These are phyloP conservation scores for Ocimum tenuiflorum DNA, from an alignment of 257 asterid genomes.

Conservation along the genomic window DNA sequence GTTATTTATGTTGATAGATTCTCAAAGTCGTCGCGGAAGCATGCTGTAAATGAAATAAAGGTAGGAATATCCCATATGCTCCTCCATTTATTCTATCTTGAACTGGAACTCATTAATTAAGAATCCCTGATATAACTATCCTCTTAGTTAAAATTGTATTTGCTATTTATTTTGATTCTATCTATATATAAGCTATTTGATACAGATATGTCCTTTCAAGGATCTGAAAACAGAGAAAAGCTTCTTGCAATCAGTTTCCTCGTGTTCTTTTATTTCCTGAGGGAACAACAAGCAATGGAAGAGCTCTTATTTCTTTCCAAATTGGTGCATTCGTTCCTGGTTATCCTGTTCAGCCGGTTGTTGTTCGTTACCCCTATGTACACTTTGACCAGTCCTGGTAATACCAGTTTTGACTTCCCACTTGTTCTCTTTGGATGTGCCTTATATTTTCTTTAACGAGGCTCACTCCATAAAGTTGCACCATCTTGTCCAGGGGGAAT, in stretches of 20 bases:
- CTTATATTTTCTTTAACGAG: background rate
- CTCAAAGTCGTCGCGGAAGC: conserved; percentile 79
- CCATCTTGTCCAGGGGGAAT: conserved; percentile 52
- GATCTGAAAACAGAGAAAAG: conserved; percentile 97
- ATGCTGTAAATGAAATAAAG: conserved; percentile 91
- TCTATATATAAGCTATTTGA: conserved; percentile 79
- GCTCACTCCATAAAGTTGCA: background rate
- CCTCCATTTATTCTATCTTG: background rate
- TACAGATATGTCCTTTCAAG: conserved; percentile 84
- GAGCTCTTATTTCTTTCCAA: conserved; percentile 80
- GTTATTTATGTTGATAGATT: conserved; percentile 92
- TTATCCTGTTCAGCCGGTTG: conserved; percentile 84
- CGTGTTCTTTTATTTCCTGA: conserved; percentile 97
- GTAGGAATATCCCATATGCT: conserved; percentile 43
- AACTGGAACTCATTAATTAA: conserved; percentile 6
- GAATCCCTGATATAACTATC: background rate
- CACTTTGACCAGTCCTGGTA: conserved; percentile 99
- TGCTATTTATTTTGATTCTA: conserved; percentile 25
- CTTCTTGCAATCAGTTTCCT: conserved; percentile 74
- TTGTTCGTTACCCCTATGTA: conserved; percentile 79
- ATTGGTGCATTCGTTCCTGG: conserved; percentile 98
- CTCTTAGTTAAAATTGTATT: background rate
- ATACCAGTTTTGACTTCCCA: conserved; percentile 6
- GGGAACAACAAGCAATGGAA: conserved; percentile 98
- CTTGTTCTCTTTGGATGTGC: background rate